Evolutionary conservation across 106 monocot genomes (phyloP).

Genomic region (Dendrobium huoshanense): DNA sequence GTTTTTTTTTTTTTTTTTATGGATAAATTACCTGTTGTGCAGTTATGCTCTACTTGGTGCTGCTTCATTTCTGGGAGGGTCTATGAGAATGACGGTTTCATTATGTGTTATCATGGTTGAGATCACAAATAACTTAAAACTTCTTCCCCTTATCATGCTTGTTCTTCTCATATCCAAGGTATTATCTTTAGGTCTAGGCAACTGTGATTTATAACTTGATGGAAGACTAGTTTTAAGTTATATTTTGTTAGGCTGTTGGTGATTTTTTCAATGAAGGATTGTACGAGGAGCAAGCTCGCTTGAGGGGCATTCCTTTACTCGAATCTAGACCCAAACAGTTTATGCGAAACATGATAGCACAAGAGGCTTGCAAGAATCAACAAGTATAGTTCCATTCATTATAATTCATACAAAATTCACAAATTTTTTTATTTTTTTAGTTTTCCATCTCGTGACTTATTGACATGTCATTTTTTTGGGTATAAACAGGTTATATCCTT

Average conservation of each 20-base stretch:
- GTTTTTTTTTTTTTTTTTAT: background rate
- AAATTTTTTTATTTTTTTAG: background rate
- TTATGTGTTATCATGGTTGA: slow-evolving; percentile 99
- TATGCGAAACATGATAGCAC: slow-evolving; percentile 88
- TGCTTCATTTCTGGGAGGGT: slow-evolving; percentile 98
- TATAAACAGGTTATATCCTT: slow-evolving; percentile 62
- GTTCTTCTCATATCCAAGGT: slow-evolving; percentile 99
- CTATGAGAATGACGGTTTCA: slow-evolving; percentile 99
- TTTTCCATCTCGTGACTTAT: background rate
- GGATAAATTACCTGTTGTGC: background rate
- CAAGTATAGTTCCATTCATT: slow-evolving; percentile 30
- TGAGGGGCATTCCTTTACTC: slow-evolving; percentile 89
- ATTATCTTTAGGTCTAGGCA: slow-evolving; percentile 1
- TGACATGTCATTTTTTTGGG: background rate
- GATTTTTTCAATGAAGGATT: slow-evolving; percentile 96
- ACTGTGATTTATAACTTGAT: background rate
- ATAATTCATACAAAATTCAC: background rate
- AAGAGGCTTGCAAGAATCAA: slow-evolving; percentile 77
- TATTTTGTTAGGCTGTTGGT: slow-evolving; percentile 76
- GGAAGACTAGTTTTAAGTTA: slow-evolving; percentile 1
- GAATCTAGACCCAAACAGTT: slow-evolving; percentile 85
- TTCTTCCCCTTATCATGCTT: slow-evolving; percentile 96
- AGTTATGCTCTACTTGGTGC: slow-evolving; percentile 99
- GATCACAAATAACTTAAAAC: slow-evolving; percentile 94
- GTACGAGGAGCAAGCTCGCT: slow-evolving; percentile 82